Conservation (phyloP, 176 grass and related monocot genomes). For the Raddia guianensis region DNA sequence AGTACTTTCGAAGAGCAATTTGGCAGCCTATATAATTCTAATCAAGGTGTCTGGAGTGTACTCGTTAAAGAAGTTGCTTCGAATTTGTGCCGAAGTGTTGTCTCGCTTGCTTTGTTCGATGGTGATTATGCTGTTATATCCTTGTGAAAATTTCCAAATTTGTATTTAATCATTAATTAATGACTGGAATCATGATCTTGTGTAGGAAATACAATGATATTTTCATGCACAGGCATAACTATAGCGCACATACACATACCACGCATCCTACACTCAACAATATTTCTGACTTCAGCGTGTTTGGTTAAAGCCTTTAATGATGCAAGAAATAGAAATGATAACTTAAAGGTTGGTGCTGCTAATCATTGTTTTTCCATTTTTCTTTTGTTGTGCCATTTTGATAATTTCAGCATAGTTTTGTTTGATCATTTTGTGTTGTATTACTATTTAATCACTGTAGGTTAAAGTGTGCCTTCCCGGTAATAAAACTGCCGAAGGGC, state of each 20-base stretch:
- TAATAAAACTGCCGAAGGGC: too few species aligned
- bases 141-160: not conserved
- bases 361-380: not conserved
- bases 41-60: not conserved
- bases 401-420: not conserved
- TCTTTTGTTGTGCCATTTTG: not conserved
- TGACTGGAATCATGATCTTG: too few species aligned
- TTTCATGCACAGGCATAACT: not conserved
- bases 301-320: not conserved
- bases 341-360: slow-evolving; percentile 26
- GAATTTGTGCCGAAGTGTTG: slow-evolving; percentile 19
- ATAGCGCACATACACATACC: too few species aligned
- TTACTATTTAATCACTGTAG: not conserved
- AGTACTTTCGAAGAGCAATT: not conserved
- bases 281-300: slow-evolving; percentile 36
- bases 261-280: not conserved
- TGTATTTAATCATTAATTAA: not conserved
- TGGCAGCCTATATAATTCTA: not conserved
- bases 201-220: not conserved
- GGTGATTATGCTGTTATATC: slow-evolving; percentile 13
- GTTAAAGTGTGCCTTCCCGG: too few species aligned
- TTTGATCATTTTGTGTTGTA: not conserved
- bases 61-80: not conserved
- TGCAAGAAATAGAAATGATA: slow-evolving; percentile 28
- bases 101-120: slow-evolving; percentile 39